Evolutionary conservation across 768 basidiomycete genomes (phyloP), one percentile per base, ranked within the genome.

Genomic region (Leccinum imitatum): DNA sequence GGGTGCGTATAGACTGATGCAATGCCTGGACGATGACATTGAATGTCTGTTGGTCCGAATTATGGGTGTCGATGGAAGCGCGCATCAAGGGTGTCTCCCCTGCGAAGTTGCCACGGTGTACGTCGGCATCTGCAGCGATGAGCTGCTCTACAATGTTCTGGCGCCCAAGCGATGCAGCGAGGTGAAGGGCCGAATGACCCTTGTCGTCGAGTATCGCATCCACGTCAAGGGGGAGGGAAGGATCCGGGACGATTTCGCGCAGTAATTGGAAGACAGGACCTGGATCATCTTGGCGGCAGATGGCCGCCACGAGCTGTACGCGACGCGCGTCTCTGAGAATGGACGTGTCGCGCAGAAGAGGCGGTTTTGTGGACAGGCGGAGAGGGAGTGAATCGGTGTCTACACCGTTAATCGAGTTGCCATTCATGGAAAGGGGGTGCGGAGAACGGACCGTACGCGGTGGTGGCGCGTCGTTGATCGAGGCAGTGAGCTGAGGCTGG

Each of bases 21-120:
- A 98, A 80, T 23, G 79, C 75, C 14, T 80, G 73, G 23, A 94
- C 84, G 19, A 96, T 78, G 2, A 75, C 69, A 50, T 81, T 77
- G 75, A 98, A 95, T 5, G 84, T 80, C 67, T 94, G 89, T 44
- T 76, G 81, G 63, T 95, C 94, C 53, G 83, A 88, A 67, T 89
- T 89, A 71, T 94, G 88, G 23, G 92, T 94, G 9, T 95, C 88
- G 59, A 98, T 83, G 59, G 93, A 89, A 6, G 95, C 90, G 44
- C 96, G 89, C 30, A 97, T 92, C 31, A 99, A 84, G 2, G 97
- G 89, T 0, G 96, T 98, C 74, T 99, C 97, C 50, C 97, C 95
- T 5, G 89, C 84, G 69, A 88, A 89, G 75, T 98, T 98, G 2
- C 97, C 97, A 8, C 93, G 84, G 66, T 93, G 85, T 15, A 93